These are phyloP conservation scores for Fusarium pininemorale DNA, from an alignment of 2,329 filamentous ascomycete species.

Conservation along the genomic window DNA sequence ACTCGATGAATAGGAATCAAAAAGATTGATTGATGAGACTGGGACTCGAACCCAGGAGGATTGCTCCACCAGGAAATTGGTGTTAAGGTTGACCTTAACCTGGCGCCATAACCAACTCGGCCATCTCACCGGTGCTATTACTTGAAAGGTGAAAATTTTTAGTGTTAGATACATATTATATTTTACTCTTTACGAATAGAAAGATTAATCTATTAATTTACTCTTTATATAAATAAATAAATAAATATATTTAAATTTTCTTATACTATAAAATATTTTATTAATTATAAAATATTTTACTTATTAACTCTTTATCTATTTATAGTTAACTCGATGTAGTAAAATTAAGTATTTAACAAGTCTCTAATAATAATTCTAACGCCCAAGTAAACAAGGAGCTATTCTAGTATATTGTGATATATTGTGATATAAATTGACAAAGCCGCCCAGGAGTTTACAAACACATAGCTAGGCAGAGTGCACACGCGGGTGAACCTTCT, in stretches of 20 bases:
- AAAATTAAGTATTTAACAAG: background rate
- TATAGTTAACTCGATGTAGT: background rate
- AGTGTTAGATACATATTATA: rapidly evolving
- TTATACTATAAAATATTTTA: too few relatives aligned
- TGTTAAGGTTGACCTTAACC: slow-evolving; percentile 43
- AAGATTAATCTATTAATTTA: background rate
- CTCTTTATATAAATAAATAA: too few relatives aligned
- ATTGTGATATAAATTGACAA: too few relatives aligned
- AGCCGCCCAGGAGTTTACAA: background rate
- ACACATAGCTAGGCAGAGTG: background rate
- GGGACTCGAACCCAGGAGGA: slow-evolving; percentile 45
- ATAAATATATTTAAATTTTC: too few relatives aligned
- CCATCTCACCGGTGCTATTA: slow-evolving; percentile 37
- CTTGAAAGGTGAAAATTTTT: rapidly evolving
- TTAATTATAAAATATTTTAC: background rate
- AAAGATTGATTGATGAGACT: slow-evolving; percentile 37
- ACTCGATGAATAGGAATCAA: background rate
- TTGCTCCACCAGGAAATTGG: slow-evolving; percentile 42
- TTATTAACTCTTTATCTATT: background rate
- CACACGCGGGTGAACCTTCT: background rate
- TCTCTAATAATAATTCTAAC: background rate
- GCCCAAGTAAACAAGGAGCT: background rate
- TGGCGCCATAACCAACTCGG: slow-evolving; percentile 45
- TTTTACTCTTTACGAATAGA: too few relatives aligned
- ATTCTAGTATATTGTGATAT: background rate